Evolutionary conservation across 805 yeast species (phyloP).

Genomic region (Lipomyces kockii): DNA sequence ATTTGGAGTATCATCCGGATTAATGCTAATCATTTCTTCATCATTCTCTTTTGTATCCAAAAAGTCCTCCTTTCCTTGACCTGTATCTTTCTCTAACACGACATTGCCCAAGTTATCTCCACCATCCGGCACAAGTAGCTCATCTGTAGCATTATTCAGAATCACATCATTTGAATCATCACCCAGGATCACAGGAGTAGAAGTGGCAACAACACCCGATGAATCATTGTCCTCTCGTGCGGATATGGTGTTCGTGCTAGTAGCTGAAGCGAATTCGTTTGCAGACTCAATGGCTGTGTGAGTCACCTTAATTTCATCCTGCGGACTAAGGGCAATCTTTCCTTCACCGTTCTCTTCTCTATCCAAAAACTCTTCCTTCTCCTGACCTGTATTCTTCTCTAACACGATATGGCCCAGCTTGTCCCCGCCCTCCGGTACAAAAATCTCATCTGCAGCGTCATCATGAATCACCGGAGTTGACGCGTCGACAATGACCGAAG

Average conservation of each 20-base stretch:
- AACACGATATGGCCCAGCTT: slow-evolving; percentile 24
- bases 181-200: slow-evolving; percentile 18
- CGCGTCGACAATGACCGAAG: slow-evolving; percentile 26
- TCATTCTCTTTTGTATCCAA: slow-evolving; percentile 26
- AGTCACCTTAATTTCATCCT: slow-evolving; percentile 19
- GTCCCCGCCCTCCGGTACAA: slow-evolving; percentile 30
- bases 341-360: slow-evolving; percentile 29
- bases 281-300: background rate
- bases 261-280: background rate
- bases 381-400: slow-evolving; percentile 28
- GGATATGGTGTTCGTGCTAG: background rate
- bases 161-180: too few relatives aligned
- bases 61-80: slow-evolving; percentile 30
- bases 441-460: slow-evolving; percentile 17
- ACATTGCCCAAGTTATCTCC: slow-evolving; percentile 28
- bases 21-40: too few relatives aligned
- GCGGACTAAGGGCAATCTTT: background rate
- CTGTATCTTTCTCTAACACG: slow-evolving; percentile 21
- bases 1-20: too few relatives aligned
- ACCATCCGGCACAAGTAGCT: slow-evolving; percentile 27
- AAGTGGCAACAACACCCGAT: slow-evolving; percentile 25
- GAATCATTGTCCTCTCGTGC: slow-evolving; percentile 20
- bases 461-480: slow-evolving; percentile 20
- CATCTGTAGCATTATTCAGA: slow-evolving; percentile 13
- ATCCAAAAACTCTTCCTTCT: slow-evolving; percentile 32